Conservation (phyloP, 2,329 filamentous ascomycete species). For the Ophiocordyceps sinensis region DNA sequence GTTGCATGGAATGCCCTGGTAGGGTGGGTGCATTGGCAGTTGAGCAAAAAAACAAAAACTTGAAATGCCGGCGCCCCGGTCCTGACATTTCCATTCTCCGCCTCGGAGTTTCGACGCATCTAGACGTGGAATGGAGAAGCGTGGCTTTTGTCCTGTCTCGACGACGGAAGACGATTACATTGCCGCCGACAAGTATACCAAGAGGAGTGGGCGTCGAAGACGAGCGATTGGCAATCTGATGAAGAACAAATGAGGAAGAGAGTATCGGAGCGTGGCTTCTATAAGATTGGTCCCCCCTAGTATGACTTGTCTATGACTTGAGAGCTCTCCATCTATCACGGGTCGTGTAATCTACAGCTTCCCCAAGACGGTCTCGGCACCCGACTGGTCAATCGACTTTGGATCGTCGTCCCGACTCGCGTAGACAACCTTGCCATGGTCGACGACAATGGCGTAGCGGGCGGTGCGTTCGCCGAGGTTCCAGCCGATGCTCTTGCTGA, state of each 20-base stretch:
- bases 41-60: constrained; percentile 14
- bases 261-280: too few relatives aligned
- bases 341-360: constrained; percentile 27
- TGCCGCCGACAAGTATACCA: too few relatives aligned
- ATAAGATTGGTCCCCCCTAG: too few relatives aligned
- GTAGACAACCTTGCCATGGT: constrained; percentile 72
- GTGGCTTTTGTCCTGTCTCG: too few relatives aligned
- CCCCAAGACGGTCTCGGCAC: constrained; percentile 37
- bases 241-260: too few relatives aligned
- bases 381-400: constrained; percentile 30
- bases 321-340: too few relatives aligned
- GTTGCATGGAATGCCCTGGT: constrained; percentile 24
- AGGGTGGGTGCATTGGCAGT: constrained; percentile 28
- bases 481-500: constrained; percentile 71
- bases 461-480: constrained; percentile 57
- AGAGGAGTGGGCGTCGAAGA: too few relatives aligned
- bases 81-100: not conserved
- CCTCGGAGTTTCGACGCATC: too few relatives aligned
- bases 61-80: constrained; percentile 10
- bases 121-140: too few relatives aligned
- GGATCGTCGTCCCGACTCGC: constrained; percentile 53
- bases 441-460: constrained; percentile 67
- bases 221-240: too few relatives aligned
- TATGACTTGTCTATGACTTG: too few relatives aligned
- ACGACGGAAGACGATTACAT: too few relatives aligned